A percentile compares a stretch with the other conserved stretches of the same genome.
phyloP scores from a whole-genome alignment of 2,329 filamentous ascomycete species.

The Immersiporthe knoxdaviesiana region DNA sequence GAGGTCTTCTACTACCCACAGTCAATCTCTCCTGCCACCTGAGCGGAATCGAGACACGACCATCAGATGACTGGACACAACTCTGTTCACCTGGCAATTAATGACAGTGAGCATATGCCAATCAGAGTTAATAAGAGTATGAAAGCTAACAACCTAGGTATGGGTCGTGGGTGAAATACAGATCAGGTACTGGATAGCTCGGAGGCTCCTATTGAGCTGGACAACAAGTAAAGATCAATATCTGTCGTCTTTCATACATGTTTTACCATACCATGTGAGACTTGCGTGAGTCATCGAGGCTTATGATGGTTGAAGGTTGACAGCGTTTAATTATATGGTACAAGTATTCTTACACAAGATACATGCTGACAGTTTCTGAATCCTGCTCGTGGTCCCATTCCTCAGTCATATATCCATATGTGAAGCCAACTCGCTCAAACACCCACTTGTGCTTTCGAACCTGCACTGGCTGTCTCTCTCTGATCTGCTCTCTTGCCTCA shows the following conservation, averaged over 20 bases:
- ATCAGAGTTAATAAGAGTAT: neutral
- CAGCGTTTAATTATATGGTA: too few relatives aligned
- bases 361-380: neutral
- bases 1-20: slow-evolving; percentile 48
- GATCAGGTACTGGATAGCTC: neutral
- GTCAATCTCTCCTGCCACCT: slow-evolving; percentile 36
- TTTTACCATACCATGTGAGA: too few relatives aligned
- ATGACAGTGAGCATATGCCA: neutral
- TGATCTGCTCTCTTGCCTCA: neutral
- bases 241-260: neutral
- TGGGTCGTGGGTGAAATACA: too few relatives aligned
- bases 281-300: too few relatives aligned
- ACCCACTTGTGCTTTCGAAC: neutral
- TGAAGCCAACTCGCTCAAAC: neutral
- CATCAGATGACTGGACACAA: neutral
- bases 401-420: neutral
- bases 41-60: neutral
- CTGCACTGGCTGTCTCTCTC: neutral
- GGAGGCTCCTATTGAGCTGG: neutral
- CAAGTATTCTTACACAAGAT: neutral
- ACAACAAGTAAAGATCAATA: neutral
- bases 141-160: neutral
- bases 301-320: too few relatives aligned
- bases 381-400: neutral
- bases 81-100: neutral